Conservation (phyloP, 2,329 filamentous ascomycete species). For the Aureobasidium sp. region DNA sequence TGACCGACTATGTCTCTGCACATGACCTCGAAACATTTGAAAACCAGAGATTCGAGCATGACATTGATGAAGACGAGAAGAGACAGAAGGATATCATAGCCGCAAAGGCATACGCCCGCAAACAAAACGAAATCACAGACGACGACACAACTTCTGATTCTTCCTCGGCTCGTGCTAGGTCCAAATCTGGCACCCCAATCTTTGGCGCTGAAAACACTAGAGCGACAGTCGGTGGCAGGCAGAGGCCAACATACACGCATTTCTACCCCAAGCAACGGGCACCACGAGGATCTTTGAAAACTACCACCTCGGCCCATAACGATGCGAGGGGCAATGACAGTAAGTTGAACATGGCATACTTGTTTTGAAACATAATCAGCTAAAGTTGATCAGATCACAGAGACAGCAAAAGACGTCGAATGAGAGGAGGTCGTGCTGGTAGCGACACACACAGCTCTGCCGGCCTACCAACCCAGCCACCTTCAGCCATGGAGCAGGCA, state of each 20-base stretch:
- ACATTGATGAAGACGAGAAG: constrained; percentile 13
- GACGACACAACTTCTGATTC: neutral
- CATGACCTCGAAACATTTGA: constrained; percentile 30
- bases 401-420: neutral
- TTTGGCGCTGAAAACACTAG: neutral
- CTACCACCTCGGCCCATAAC: neutral
- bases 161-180: neutral
- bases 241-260: constrained; percentile 27
- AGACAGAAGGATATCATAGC: neutral
- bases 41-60: constrained; percentile 25
- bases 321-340: neutral
- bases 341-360: neutral
- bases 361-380: neutral
- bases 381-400: neutral
- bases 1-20: constrained; percentile 30
- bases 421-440: neutral
- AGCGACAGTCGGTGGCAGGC: constrained; percentile 21
- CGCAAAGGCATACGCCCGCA: neutral
- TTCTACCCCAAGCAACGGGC: constrained; percentile 18
- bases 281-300: neutral
- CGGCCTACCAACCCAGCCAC: neutral
- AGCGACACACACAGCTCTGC: neutral
- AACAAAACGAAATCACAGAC: neutral
- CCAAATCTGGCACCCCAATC: neutral
- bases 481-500: constrained; percentile 1